A percentile compares a stretch with the other conserved stretches of the same genome.
These are phyloP conservation scores for Leptosphaerulina australis DNA, from an alignment of 2,329 filamentous ascomycete genomes.

Conservation along the genomic window DNA sequence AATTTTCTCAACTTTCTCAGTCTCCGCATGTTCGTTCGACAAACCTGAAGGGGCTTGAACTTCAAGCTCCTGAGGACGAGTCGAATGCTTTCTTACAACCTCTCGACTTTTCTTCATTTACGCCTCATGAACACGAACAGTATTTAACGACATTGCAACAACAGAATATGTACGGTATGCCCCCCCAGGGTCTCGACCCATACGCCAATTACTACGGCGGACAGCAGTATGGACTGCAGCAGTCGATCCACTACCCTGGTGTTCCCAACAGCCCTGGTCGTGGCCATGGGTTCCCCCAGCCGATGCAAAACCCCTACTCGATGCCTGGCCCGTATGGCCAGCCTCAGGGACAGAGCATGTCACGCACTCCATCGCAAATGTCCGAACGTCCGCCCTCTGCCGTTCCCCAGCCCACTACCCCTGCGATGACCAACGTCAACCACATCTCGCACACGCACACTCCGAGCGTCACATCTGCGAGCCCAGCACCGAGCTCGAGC, in stretches of 20 bases:
- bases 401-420: slow-evolving; percentile 65
- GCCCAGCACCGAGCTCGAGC: slow-evolving; percentile 65
- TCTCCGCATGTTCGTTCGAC: slow-evolving; percentile 20
- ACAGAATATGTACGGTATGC: slow-evolving; percentile 68
- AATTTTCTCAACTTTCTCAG: slow-evolving; percentile 19
- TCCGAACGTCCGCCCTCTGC: slow-evolving; percentile 67
- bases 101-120: slow-evolving; percentile 65
- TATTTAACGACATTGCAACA: slow-evolving; percentile 70
- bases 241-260: slow-evolving; percentile 53
- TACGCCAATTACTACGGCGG: slow-evolving; percentile 54
- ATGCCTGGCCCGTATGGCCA: slow-evolving; percentile 61
- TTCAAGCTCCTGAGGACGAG: slow-evolving; percentile 26
- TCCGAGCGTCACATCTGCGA: slow-evolving; percentile 62
- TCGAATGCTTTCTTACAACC: slow-evolving; percentile 33
- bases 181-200: slow-evolving; percentile 53
- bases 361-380: slow-evolving; percentile 66
- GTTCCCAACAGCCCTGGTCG: slow-evolving; percentile 54
- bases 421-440: slow-evolving; percentile 52
- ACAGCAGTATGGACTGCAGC: slow-evolving; percentile 56
- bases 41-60: slow-evolving; percentile 22
- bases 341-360: slow-evolving; percentile 65
- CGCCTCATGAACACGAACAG: slow-evolving; percentile 72
- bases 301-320: slow-evolving; percentile 52
- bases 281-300: slow-evolving; percentile 56
- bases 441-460: slow-evolving; percentile 59